Evolutionary conservation across 176 grass and related monocot genomes (phyloP), one percentile per base, ranked within the genome.

Genomic region (Aegilops sharonensis): DNA sequence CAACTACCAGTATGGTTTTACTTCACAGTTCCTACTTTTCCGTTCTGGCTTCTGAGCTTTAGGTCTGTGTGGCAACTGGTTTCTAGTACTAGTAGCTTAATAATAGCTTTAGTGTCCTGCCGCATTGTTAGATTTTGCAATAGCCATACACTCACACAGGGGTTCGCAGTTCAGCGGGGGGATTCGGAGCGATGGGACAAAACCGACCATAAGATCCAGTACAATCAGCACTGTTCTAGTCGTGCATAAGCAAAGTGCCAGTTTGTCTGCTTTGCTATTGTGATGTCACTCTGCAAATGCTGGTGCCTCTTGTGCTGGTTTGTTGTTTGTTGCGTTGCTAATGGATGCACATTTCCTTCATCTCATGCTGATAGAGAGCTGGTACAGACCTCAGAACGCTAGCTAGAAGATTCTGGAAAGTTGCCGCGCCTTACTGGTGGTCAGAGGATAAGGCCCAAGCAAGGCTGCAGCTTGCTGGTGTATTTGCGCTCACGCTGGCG

Each of bases 391-490:
- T 96, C 56, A 86, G 85, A 64, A 95, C 88, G 47, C 90, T 94
- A 80, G 72, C 91, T 79, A 85, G 82, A 72, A 94, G 97, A 87
- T 99, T 99, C 68, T 99, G 90, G 94, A 99, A 98, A 87, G 92
- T 99, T 52, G 92, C 97, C 31, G 90, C 92, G 7, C 97, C 94
- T 42, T 99, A 99, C 42, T 96, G 94, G 97, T 96, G 90, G 75
- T 99, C 92, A 3, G 97, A 96, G 85, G 94, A 99, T 85, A 94
- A 98, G 76, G 83, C 82, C 27, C 86, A 98, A 86, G 97, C 97
- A 74, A 95, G 97, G 88, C 87, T 95, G 43, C 91, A 90, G 78
- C 91, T 98, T 81, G 94, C 80, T 81, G 92, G 84, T 64, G 86
- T 98, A 77, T 98, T 98, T 89, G 84, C 97, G 42, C 89, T 94